phyloP scores from a whole-genome alignment of 2,329 filamentous ascomycete genomes.

The Calonectria multiphialidica region DNA sequence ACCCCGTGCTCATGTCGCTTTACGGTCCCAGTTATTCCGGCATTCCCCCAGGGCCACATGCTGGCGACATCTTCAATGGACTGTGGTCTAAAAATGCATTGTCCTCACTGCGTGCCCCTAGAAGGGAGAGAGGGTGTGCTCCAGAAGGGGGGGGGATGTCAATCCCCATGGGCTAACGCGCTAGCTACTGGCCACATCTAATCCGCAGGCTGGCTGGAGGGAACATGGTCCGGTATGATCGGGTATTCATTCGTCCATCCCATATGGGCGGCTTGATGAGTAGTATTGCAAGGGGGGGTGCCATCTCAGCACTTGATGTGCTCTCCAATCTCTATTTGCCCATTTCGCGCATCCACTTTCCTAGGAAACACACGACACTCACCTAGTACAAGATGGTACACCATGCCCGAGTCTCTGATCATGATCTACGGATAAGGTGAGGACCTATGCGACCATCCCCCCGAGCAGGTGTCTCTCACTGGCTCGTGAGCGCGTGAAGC shows the following conservation, averaged over 20 bases:
- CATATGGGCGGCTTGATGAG: constrained; percentile 8
- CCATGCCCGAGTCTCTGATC: neutral
- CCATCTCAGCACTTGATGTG: neutral
- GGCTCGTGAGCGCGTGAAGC: neutral
- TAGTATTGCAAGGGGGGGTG: constrained; percentile 2
- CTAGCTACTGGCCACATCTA: constrained; percentile 8
- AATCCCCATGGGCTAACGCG: constrained; percentile 2
- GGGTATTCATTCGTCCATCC: constrained; percentile 34
- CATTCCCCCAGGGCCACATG: constrained; percentile 6
- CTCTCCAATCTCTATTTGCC: neutral
- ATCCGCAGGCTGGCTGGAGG: constrained; percentile 12
- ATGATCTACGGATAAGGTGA: neutral
- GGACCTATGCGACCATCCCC: neutral
- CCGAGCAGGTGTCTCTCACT: constrained; percentile 6
- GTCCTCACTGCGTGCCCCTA: neutral
- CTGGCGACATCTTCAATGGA: constrained; percentile 14
- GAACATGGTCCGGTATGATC: constrained; percentile 31
- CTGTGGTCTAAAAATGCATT: constrained; percentile 8
- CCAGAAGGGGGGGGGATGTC: neutral
- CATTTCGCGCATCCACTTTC: constrained; percentile 4
- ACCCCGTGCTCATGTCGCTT: constrained; percentile 16
- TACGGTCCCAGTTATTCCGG: constrained; percentile 4
- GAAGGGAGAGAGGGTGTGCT: neutral
- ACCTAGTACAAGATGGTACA: constrained; percentile 1
- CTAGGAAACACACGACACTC: constrained; percentile 14